Evolutionary conservation across 306 rosid genomes (phyloP), one percentile per base, ranked within the genome.

Genomic region (Myrica gale): DNA sequence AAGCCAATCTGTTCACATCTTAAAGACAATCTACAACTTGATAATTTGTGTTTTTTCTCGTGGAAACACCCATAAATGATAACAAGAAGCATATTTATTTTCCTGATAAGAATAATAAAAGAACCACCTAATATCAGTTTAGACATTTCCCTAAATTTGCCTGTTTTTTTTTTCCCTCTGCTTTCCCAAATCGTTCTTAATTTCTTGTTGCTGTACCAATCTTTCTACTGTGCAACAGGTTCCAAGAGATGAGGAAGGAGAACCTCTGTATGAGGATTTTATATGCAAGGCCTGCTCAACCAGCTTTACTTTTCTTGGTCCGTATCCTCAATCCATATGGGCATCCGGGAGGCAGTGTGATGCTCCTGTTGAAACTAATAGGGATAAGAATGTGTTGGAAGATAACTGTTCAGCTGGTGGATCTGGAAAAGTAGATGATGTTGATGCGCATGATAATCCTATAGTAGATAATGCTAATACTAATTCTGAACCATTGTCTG

Each of bases 231-330:
- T 77, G 73, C 80, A 7, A 44, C 87, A 96, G 99, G 88, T 92
- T 73, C 99, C 98, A 71, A 89, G 93, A 85, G 99, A 90, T 23
- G 98, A 91, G 44, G 99, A 96, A 82, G 99, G 93, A 8, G 99
- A 90, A 84, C 99, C 96, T 53, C 76, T 85, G 43, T 92, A 92
- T 60, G 98, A 90, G 75, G 99, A 96, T 45, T 89, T 92, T 72
- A 89, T 92, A 74, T 96, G 99, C 51, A 72, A 73, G 77, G 81
- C 88, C 54, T 96, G 99, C 89, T 96, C 99, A 9, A 90, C 71
- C 60, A 80, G 84, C 58, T 90, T 93, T 78, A 88, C 83, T 67
- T 92, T 96, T 72, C 61, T 96, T 70, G 86, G 84, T 43, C 71
- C 85, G n/a, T 96, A 96, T 82, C 95, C 91, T 78, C 86, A 76